Evolutionary conservation across 1,139 yeast species (phyloP), one percentile per base, ranked within the genome.

Genomic region (Lodderomyces parapsilosis): DNA sequence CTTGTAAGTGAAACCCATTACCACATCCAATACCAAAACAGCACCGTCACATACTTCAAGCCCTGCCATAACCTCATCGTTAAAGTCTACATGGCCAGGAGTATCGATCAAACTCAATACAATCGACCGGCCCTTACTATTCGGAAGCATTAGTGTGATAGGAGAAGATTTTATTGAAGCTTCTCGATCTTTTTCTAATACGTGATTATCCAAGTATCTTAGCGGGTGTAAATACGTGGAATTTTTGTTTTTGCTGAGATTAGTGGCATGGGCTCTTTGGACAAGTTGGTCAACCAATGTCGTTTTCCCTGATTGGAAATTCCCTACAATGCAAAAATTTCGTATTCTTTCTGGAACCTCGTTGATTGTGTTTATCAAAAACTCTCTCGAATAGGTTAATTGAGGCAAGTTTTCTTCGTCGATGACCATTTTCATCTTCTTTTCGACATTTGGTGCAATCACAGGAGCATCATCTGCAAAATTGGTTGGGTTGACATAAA

Each of bases 21-120:
- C 83, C 1, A 77, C 84, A 61, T 94, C 99, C n/a, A 93, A 68
- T 1, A 89, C 86, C 1, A 91, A 61, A 0, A 84, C 66, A 0
- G 78, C 79, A 2, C 85, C 81, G 50, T 93, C 98, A 0, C 77
- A 77, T 1, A 81, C 69, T 24, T 79, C 62, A 17, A 83, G 60
- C 0, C 86, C 77, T 0, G 80, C 74, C 0, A 80, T 71, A 2
- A 80, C 67, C 54, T 93, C 98, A 56, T 88, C 96, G 25, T 74
- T 63, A 57, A 93, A 93, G 55, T 89, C 84, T 1, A 79, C 76
- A 62, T 93, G 98, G 0, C 99, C 99, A 0, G 99, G 99, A 0
- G 96, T 74, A 55, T 94, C 99, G 1, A 89, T 50, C 2, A 90
- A 52, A 54, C 86, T 88, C 23, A 84, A 55, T 1, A 80, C 76